Base-by-base conservation (phyloP, 2,329 filamentous ascomycete species). In the Elsinoe australis region DNA sequence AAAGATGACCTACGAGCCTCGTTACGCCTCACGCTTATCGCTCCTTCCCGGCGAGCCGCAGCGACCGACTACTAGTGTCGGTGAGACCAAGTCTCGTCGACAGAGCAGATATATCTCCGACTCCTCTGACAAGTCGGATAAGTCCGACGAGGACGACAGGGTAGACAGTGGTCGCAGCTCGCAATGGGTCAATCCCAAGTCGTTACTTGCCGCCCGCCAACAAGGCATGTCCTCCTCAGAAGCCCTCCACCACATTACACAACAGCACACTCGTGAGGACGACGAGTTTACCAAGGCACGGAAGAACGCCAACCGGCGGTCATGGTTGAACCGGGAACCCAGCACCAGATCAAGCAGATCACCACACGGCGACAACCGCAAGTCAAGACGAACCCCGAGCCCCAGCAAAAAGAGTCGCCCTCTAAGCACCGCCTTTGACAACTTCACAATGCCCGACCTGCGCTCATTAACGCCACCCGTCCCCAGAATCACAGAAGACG, bases 391-490 rank as follows among this genome's bases (percentile, higher is more conserved):
- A 49, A 39, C 31, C 17, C 35, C 22, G 44, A 24, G 34, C 45
- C 4, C 34, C 33, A 36, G 19, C 14, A 21, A n/a, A 35, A 42
- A 46, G 1, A 48, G 31, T 1, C 32, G 52, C 21, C 49, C 52
- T 2, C 41, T 51, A 10, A 53, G 49, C 49, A 49, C 47, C 10
- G 52, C 52, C n/a, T 41, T 53, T n/a, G 49, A 53, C 12, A 50
- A 53, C 26, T 24, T 51, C 46, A 47, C 46, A 41, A 47, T 42
- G 10, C 47, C 46, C 26, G 51, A 53, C 12, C 22, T 47, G 44
- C 34, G 38, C 18, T 7, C 28, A 21, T 22, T 47, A 5, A 5
- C 18, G 7, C 32, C 42, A 7, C 24, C 51, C n/a, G 7, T 47
- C 3, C 47, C 24, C 4, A 28, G 35, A 24, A n/a, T 28, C 14